phyloP scores from a whole-genome alignment of 2,329 filamentous ascomycete genomes.

The Xylariaceae sp. region DNA sequence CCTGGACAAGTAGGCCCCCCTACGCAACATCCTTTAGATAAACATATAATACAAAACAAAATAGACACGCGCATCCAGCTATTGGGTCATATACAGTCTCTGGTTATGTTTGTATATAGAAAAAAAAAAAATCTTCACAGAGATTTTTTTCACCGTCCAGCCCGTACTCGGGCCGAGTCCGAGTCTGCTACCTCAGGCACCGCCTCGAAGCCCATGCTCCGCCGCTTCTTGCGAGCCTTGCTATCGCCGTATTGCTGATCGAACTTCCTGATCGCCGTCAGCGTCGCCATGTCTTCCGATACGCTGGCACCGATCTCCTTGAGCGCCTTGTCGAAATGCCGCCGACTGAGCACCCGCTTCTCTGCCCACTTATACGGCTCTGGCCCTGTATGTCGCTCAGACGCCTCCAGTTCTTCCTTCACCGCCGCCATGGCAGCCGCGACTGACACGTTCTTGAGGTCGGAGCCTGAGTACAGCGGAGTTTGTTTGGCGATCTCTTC shows the following conservation, averaged over 20 bases:
- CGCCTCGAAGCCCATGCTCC: conserved; percentile 55
- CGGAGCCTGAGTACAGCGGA: conserved; percentile 73
- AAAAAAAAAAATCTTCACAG: background rate
- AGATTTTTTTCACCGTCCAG: conserved; percentile 9
- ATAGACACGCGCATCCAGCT: conserved; percentile 8
- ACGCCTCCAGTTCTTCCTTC: conserved; percentile 58
- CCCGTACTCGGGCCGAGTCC: conserved; percentile 41
- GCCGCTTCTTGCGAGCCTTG: conserved; percentile 50
- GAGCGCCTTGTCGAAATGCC: conserved; percentile 81
- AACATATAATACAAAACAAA: conserved; percentile 5
- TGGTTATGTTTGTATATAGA: background rate
- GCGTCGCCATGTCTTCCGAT: conserved; percentile 83
- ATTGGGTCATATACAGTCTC: background rate
- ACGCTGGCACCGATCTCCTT: conserved; percentile 88
- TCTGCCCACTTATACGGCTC: conserved; percentile 57
- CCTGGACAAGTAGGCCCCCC: background rate
- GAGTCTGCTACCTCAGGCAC: conserved; percentile 35
- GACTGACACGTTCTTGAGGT: conserved; percentile 77
- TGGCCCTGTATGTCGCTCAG: conserved; percentile 25
- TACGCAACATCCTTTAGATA: background rate
- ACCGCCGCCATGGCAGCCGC: conserved; percentile 74
- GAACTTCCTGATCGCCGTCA: conserved; percentile 86
- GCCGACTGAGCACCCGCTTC: conserved; percentile 56
- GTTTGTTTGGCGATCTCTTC: conserved; percentile 59
- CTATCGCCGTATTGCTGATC: conserved; percentile 91